phyloP scores from a whole-genome alignment of 225 moss, liverwort and hornwort genomes.

The Rhytidiadelphus loreus region DNA sequence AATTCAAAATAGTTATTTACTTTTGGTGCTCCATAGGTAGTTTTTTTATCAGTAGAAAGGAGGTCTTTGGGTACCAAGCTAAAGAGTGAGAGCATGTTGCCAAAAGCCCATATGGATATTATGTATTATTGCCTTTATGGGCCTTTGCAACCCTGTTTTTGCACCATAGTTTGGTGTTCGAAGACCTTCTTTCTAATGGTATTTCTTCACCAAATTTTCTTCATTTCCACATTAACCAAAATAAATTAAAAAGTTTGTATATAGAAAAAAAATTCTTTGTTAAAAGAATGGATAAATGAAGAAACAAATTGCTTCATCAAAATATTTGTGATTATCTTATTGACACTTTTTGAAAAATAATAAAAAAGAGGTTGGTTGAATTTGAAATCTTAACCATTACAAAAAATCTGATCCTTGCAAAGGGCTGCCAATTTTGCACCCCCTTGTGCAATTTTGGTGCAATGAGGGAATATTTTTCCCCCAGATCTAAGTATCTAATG shows the following conservation, averaged over 20 bases:
- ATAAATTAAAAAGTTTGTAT: not conserved
- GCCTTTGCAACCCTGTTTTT: accelerated
- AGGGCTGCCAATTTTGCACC: too few relatives aligned
- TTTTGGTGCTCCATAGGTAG: not conserved
- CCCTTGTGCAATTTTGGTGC: too few relatives aligned
- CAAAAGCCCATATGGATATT: not conserved
- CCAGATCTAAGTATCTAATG: too few relatives aligned
- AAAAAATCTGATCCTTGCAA: too few relatives aligned
- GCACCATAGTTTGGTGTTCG: not conserved
- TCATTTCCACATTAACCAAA: not conserved
- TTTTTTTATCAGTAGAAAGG: not conserved
- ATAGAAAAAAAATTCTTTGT: not conserved
- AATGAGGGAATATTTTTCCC: too few relatives aligned
- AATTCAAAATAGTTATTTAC: not conserved
- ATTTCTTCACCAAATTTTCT: not conserved
- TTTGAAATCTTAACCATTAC: not conserved
- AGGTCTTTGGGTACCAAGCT: not conserved
- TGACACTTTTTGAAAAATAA: not conserved
- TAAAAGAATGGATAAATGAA: not conserved
- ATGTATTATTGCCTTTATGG: not conserved
- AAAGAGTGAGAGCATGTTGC: accelerated
- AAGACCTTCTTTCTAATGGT: not conserved
- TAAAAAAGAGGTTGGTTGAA: not conserved
- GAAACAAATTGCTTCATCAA: not conserved
- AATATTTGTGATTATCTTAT: not conserved